Percentiles rank a stretch among this genome's conserved stretches.
These are phyloP conservation scores for Agaricus blazei DNA, from an alignment of 768 basidiomycete species.

Conservation along the genomic window DNA sequence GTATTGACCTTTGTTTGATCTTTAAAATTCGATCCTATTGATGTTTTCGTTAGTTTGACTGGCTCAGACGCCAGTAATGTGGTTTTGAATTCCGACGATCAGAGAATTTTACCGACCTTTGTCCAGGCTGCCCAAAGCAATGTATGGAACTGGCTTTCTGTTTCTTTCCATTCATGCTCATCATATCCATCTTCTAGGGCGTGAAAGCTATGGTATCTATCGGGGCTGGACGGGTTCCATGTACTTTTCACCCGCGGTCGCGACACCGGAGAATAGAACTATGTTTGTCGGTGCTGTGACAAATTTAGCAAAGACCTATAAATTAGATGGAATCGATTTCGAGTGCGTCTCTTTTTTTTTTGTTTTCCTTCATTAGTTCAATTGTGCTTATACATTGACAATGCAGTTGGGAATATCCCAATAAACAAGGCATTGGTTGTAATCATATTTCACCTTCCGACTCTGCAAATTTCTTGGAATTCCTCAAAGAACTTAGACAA, in stretches of 20 bases:
- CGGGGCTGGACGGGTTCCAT: constrained; percentile 66
- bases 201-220: constrained; percentile 56
- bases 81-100: constrained; percentile 33
- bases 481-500: constrained; percentile 64
- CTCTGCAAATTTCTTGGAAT: constrained; percentile 68
- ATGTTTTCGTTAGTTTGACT: constrained; percentile 19
- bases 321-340: constrained; percentile 53
- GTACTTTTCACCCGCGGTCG: constrained; percentile 57
- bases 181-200: constrained; percentile 24
- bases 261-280: constrained; percentile 47
- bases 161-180: too few species aligned
- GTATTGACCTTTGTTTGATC: constrained; percentile 12
- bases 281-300: constrained; percentile 51
- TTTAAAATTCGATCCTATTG: background rate
- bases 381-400: background rate
- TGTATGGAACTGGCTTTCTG: constrained; percentile 18
- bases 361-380: background rate
- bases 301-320: constrained; percentile 38
- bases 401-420: constrained; percentile 78
- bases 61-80: constrained; percentile 23
- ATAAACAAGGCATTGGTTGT: constrained; percentile 53
- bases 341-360: constrained; percentile 25
- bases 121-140: constrained; percentile 38
- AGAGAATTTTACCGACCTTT: constrained; percentile 43
- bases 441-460: constrained; percentile 58